phyloP scores from a whole-genome alignment of 306 rosid genomes.

The Acmispon strigosus region DNA sequence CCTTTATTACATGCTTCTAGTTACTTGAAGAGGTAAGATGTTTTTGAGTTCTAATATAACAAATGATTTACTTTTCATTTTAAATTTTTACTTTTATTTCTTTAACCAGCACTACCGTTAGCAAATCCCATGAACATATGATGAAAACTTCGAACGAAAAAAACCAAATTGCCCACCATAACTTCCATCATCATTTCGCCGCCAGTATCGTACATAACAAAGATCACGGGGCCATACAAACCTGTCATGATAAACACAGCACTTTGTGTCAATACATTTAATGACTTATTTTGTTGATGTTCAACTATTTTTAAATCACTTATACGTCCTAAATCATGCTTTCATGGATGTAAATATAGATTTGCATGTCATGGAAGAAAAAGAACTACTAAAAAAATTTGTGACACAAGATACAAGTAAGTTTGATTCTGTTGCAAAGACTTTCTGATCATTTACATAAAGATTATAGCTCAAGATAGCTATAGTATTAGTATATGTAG shows the following conservation, averaged over 20 bases:
- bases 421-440: neutral
- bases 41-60: neutral
- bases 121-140: neutral
- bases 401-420: neutral
- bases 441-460: neutral
- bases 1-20: neutral
- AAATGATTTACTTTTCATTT: neutral
- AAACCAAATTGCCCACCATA: conserved; percentile 56
- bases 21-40: neutral
- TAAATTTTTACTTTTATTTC: neutral
- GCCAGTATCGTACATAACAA: conserved; percentile 99
- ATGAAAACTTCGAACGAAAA: neutral
- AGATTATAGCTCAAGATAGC: neutral
- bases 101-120: neutral
- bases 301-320: conserved; percentile 1
- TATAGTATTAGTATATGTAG: neutral
- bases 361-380: neutral
- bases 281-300: neutral
- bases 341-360: neutral
- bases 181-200: conserved; percentile 98
- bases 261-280: neutral
- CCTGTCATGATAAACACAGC: conserved; percentile 48
- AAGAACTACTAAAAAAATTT: neutral
- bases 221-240: conserved; percentile 98
- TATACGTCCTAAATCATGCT: neutral